phyloP scores from a whole-genome alignment of 2,329 filamentous ascomycete species.

The Tolypocladium pustulatum region DNA sequence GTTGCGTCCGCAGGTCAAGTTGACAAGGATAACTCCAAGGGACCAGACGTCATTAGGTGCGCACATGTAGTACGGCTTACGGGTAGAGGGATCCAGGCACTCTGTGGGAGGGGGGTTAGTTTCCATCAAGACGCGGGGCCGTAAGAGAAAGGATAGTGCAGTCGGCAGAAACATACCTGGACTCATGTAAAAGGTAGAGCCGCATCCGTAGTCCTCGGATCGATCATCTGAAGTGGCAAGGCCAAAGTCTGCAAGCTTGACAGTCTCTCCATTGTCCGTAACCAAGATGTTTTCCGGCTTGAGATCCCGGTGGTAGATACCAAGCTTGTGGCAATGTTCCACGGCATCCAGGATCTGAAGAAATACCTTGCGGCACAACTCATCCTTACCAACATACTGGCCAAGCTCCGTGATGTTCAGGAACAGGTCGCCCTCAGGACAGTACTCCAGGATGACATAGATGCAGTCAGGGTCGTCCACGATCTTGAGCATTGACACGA shows the following conservation, averaged over 20 bases:
- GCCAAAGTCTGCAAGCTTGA: conserved; percentile 96
- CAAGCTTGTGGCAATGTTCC: conserved; percentile 82
- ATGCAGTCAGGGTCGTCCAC: conserved; percentile 87
- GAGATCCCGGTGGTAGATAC: conserved; percentile 94
- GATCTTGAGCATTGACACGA: conserved; percentile 89
- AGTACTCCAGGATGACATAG: conserved; percentile 94
- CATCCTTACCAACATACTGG: conserved; percentile 87
- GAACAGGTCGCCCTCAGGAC: conserved; percentile 93
- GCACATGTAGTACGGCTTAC: conserved; percentile 74
- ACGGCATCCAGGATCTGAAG: conserved; percentile 95
- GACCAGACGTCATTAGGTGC: conserved; percentile 97
- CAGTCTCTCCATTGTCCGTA: conserved; percentile 74
- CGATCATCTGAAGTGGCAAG: conserved; percentile 75
- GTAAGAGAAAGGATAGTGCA: conserved; percentile 4
- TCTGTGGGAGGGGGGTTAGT: conserved; percentile 42
- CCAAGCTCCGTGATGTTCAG: conserved; percentile 94
- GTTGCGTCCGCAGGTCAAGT: conserved; percentile 94
- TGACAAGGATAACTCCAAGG: conserved; percentile 94
- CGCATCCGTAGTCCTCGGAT: conserved; percentile 93
- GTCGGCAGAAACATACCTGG: conserved; percentile 80
- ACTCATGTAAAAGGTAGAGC: conserved; percentile 99
- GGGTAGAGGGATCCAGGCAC: conserved; percentile 70
- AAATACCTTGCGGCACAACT: conserved; percentile 76
- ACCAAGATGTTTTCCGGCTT: conserved; percentile 98
- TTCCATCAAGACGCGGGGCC: neutral